These are phyloP conservation scores for Russula sp. DNA, from an alignment of 768 basidiomycete species.

Conservation along the genomic window DNA sequence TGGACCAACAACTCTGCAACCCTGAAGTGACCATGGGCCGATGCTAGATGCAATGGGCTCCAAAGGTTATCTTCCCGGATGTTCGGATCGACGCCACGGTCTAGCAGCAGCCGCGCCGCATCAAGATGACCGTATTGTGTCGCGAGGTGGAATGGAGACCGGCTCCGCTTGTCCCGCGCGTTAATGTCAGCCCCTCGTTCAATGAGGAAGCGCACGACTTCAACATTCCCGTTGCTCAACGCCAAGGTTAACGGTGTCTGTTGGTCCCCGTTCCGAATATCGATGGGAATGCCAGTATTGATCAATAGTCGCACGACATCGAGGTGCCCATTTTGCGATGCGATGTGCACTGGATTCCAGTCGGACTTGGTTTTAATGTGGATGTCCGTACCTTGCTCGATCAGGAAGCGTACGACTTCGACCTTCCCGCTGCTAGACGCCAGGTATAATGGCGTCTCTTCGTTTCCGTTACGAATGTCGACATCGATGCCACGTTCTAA, in stretches of 20 bases:
- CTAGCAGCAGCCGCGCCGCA: not conserved
- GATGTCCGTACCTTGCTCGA: not conserved
- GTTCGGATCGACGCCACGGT: not conserved
- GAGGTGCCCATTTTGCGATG: not conserved
- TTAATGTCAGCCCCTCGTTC: not conserved
- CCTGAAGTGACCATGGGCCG: not conserved
- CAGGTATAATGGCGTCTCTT: not conserved
- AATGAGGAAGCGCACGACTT: not conserved
- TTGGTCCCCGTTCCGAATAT: not conserved
- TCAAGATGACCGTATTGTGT: not conserved
- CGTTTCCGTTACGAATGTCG: not conserved
- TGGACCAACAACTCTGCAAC: not conserved
- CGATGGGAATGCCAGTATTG: not conserved
- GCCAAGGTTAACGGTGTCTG: not conserved
- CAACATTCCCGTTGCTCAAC: not conserved
- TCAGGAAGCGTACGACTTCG: not conserved
- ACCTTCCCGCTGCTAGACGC: not conserved
- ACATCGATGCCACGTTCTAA: not conserved
- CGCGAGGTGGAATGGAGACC: not conserved
- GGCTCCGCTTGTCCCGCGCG: not conserved
- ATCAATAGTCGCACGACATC: not conserved
- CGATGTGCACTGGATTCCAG: not conserved
- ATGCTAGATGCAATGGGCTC: not conserved
- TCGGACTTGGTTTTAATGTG: not conserved
- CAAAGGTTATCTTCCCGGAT: not conserved